Evolutionary conservation across 164 flowering plant species (phyloP).

Genomic region (Stephania cephalantha): DNA sequence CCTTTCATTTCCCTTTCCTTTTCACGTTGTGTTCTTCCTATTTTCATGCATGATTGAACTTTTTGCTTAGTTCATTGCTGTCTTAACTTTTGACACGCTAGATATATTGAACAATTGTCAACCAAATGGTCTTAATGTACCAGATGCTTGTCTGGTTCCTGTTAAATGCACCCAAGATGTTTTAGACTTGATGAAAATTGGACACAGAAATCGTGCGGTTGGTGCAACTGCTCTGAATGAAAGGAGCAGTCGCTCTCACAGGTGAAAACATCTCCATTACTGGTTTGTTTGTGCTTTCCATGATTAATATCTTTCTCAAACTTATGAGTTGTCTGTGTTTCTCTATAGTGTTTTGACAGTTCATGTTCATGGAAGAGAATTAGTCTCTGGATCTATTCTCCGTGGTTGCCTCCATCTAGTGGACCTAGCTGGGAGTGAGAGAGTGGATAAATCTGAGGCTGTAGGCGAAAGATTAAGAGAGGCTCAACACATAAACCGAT

Average conservation of each 20-base stretch:
- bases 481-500: slow-evolving; percentile 81
- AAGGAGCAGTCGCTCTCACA: slow-evolving; percentile 91
- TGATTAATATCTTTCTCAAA: not conserved
- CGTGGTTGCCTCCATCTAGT: slow-evolving; percentile 87
- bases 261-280: slow-evolving; percentile 28
- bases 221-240: slow-evolving; percentile 92
- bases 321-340: not conserved
- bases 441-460: slow-evolving; percentile 87
- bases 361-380: slow-evolving; percentile 80
- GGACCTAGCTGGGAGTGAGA: slow-evolving; percentile 95
- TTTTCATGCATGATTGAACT: not conserved
- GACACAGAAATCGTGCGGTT: slow-evolving; percentile 81
- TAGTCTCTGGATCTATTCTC: slow-evolving; percentile 54
- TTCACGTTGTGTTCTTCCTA: not conserved
- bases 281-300: not conserved
- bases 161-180: slow-evolving; percentile 69
- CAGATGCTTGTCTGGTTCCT: slow-evolving; percentile 73
- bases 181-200: slow-evolving; percentile 71
- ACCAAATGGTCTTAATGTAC: slow-evolving; percentile 76
- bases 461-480: slow-evolving; percentile 85
- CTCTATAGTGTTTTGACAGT: slow-evolving; percentile 63
- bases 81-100: slow-evolving; percentile 56
- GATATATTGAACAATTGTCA: slow-evolving; percentile 80
- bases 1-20: too few relatives aligned
- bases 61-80: not conserved